A percentile compares a stretch with the other conserved stretches of the same genome.
Evolutionary conservation across 805 yeast genomes (phyloP).

Genomic region (Diddensiella santjacobensis): DNA sequence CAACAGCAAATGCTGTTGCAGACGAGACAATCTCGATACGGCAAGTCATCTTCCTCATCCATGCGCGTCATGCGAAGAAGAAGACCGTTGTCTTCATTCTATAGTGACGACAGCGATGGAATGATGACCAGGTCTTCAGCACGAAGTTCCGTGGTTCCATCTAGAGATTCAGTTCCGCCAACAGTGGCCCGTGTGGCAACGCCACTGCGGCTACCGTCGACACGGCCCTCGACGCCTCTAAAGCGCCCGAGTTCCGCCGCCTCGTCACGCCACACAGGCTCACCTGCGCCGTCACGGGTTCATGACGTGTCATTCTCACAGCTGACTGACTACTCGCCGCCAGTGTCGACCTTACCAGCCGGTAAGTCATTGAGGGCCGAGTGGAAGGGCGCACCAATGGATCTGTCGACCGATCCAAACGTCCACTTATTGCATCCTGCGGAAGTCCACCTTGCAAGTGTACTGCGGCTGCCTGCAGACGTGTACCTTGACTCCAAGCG

Average conservation of each 20-base stretch:
- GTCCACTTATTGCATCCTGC: constrained; percentile 80
- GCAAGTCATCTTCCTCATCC: background rate
- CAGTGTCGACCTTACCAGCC: constrained; percentile 58
- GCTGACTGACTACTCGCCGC: constrained; percentile 81
- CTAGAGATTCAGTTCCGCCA: too few species aligned
- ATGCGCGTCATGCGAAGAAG: background rate
- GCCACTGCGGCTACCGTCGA: constrained; percentile 6
- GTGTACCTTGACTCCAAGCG: constrained; percentile 75
- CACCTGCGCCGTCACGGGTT: constrained; percentile 35
- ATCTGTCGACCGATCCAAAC: constrained; percentile 73
- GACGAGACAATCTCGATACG: constrained; percentile 4
- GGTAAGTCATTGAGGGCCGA: constrained; percentile 77
- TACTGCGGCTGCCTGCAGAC: constrained; percentile 82
- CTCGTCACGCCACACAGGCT: constrained; percentile 58
- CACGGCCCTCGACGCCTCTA: constrained; percentile 21
- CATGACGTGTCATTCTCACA: constrained; percentile 37
- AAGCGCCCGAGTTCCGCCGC: constrained; percentile 43
- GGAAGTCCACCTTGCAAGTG: constrained; percentile 79
- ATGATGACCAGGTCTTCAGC: constrained; percentile 7
- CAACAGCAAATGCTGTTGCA: constrained; percentile 1
- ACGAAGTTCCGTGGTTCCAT: background rate
- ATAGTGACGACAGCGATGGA: constrained; percentile 3
- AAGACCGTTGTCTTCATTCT: constrained; percentile 1
- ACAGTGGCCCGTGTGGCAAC: background rate
- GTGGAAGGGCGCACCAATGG: constrained; percentile 99